Evolutionary conservation across 192 early-diverging fungal species (phyloP), one percentile per base, ranked within the genome.

Genomic region (Diversispora epigaea): DNA sequence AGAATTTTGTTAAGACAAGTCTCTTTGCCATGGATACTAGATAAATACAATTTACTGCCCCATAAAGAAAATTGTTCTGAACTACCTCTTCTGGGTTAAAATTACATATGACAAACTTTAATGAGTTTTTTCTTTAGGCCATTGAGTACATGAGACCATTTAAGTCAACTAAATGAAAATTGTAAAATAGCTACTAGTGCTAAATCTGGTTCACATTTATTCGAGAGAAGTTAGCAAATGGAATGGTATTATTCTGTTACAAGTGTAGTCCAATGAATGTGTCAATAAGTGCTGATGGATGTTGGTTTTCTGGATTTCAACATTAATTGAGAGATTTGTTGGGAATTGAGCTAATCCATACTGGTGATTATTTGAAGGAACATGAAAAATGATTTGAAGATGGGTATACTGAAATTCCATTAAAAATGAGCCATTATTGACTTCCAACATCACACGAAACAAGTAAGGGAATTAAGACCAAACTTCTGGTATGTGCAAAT

Each of bases 151-250:
- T 71, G 32, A 58, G 41, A 6, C 55, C 70, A 71, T 57, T 41
- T 71, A 58, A 45, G 15, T 71, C 58, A 10, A 19, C 25, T 7
- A 44, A 71, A 17, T 71, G 47, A 49, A 15, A 58, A 21, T 60
- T 71, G 55, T 6, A 60, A 55, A 6, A 41, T 12, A 12, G 47
- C 12, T 1, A 49, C 47, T 12, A 17, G 70, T 25, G n/a, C 22
- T 58, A 19, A 58, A 58, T 58, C 22, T 58, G 9, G 25, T 60
- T 57, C 39, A 43, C 14, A 58, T 74, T 61, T 80, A 22, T 55
- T 79, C 43, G 68, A 82, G 43, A 65, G 80, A 45, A 65, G 54
- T 47, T 81, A 67, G 79, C 80, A 81, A 43, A 81, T 81, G 79
- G 80, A 76, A 65, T 81, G 69, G 52, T 81, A 81, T 45, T 65